Percentiles rank a stretch among this genome's conserved stretches.
Conservation (phyloP, 129 eudicot species). For the Ambrosia artemisiifolia region DNA sequence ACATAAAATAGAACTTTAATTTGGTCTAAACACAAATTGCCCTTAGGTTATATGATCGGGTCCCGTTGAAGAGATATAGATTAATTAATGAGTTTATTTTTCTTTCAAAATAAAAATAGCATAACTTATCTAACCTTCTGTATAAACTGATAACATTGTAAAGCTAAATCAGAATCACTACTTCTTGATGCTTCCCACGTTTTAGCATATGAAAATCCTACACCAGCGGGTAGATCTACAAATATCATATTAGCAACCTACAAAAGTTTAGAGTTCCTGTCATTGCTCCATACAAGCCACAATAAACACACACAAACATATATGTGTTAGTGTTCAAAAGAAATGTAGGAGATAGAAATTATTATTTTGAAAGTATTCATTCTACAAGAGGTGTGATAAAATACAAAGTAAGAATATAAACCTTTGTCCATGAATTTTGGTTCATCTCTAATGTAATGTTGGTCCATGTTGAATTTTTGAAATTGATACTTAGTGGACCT, state of each 20-base stretch:
- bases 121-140: slow-evolving; percentile 25
- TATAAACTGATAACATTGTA: slow-evolving; percentile 23
- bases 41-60: too few species aligned
- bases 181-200: slow-evolving; percentile 12
- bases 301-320: not conserved
- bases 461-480: not conserved
- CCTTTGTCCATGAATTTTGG: slow-evolving; percentile 22
- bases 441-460: slow-evolving; percentile 3
- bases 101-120: too few species aligned
- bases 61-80: too few species aligned
- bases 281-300: too few species aligned
- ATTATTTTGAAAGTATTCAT: too few species aligned
- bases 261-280: not conserved
- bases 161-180: slow-evolving; percentile 23
- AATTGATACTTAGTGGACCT: slow-evolving; percentile 9
- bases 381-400: too few species aligned
- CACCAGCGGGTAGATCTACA: slow-evolving; percentile 10
- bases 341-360: too few species aligned
- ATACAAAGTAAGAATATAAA: not conserved
- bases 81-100: too few species aligned
- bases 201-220: slow-evolving; percentile 33
- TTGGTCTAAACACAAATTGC: too few species aligned
- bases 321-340: too few species aligned
- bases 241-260: slow-evolving; percentile 22
- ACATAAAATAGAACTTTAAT: not conserved